Evolutionary conservation across 352 stramenopile species (phyloP), one percentile per base, ranked within the genome.

Genomic region (Plasmopara halstedii): DNA sequence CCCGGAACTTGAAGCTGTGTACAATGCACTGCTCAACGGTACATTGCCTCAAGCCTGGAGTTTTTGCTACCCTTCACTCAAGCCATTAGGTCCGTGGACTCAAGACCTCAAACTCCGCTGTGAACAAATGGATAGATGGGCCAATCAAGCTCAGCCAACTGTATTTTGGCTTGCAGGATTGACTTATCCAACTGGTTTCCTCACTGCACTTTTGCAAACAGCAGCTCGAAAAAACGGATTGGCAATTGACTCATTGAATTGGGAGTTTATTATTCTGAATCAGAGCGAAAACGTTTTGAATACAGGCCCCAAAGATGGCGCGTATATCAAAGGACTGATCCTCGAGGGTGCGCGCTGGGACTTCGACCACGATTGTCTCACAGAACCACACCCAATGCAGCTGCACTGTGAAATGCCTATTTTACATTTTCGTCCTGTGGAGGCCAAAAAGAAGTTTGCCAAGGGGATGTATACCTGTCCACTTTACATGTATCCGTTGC

Each of bases 121-220:
- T 20, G 84, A 95, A 13, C 91, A 97, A 63, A 94, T 98, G 67
- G 72, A 58, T 48, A 76, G 73, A 32, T 98, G 92, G 93, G 80
- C 86, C 0, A 84, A 90, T 34, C 64, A 80, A 19, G 69, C 62
- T 0, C 60, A 96, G 18, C 94, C 94, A 13, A 64, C 70, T 29
- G 80, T 95, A 8, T 97, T 98, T 49, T 98, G 95, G 94, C 80
- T 98, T 6, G 76, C 86, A 2, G 94, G 90, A 3, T 97, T 98
- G 50, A 98, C 94, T 8, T 98, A 98, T 51, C 94, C 94, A 15
- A 98, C 91, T 20, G 87, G 88, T 4, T 98, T 98, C 43, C 62
- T 98, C 4, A 98, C 94, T 0, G 94, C 94, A n/a, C 51, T 98
- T 23, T 64, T 98, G 37, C 94, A 98, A 52, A 97, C 88, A 0